Evolutionary conservation across 2,329 filamentous ascomycete species (phyloP).

Genomic region (Cladosporium sp.): DNA sequence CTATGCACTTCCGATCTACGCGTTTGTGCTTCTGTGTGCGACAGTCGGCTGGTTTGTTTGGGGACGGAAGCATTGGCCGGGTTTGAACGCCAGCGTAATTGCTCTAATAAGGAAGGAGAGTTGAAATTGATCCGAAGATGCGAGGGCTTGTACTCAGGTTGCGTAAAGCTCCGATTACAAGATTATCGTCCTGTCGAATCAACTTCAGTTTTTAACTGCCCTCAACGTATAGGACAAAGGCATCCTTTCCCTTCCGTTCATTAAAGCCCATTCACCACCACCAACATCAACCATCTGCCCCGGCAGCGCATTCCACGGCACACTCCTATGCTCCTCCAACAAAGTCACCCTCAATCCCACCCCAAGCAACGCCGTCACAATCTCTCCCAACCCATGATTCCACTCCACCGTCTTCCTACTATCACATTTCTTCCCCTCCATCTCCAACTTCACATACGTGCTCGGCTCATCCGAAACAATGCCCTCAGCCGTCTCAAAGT

Average conservation of each 20-base stretch:
- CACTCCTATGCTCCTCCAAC: conserved; percentile 19
- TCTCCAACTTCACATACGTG: conserved; percentile 16
- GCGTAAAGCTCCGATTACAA: no score
- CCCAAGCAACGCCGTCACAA: conserved; percentile 17
- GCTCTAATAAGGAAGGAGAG: conserved; percentile 4
- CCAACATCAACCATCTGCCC: conserved; percentile 18
- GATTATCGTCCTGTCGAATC: no score
- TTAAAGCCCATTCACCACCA: conserved; percentile 11
- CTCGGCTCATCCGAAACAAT: conserved; percentile 11
- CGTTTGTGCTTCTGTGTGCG: conserved; percentile 4
- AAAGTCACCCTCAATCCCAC: conserved; percentile 17
- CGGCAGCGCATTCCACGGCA: conserved; percentile 19
- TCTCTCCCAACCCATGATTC: conserved; percentile 23
- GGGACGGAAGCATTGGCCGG: conserved; percentile 8
- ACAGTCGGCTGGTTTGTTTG: conserved; percentile 4
- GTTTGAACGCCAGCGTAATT: conserved; percentile 1
- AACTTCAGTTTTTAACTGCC: conserved; percentile 6
- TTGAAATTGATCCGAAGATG: no score
- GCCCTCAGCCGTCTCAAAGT: conserved; percentile 17
- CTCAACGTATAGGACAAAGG: conserved; percentile 15
- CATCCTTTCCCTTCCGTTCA: conserved; percentile 10
- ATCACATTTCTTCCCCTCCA: conserved; percentile 12
- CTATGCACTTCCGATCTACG: conserved; percentile 35
- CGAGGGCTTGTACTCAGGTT: no score
- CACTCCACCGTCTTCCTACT: conserved; percentile 16